These are phyloP conservation scores for Orbilia blumenaviensis DNA, from an alignment of 2,329 filamentous ascomycete genomes.

Conservation along the genomic window DNA sequence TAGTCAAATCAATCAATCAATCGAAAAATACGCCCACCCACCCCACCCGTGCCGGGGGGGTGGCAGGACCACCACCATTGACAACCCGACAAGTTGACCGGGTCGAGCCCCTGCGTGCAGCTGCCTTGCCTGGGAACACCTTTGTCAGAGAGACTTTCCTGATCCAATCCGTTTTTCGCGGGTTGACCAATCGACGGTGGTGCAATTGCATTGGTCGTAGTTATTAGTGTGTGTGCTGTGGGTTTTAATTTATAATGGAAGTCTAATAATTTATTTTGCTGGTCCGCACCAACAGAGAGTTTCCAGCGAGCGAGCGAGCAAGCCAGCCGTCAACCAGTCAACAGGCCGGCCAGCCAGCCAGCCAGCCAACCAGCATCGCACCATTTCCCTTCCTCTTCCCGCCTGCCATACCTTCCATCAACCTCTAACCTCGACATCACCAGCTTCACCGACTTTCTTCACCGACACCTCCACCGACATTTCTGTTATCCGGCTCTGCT, in stretches of 20 bases:
- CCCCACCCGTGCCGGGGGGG: conserved; percentile 1
- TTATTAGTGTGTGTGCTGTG: not conserved
- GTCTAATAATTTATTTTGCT: conserved; percentile 22
- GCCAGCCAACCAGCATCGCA: conserved; percentile 34
- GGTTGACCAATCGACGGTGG: conserved; percentile 18
- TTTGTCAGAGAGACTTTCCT: conserved; percentile 9
- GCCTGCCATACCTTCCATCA: not conserved
- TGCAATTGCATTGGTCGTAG: not conserved
- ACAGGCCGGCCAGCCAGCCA: not conserved
- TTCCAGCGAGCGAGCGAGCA: not conserved
- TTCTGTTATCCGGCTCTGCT: not conserved
- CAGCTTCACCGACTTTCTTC: conserved; percentile 21
- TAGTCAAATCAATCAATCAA: too few species aligned
- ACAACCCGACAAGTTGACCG: conserved; percentile 1
- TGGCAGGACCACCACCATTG: not conserved
- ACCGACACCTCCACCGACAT: not conserved
- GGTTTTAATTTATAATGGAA: conserved; percentile 15
- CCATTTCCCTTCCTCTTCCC: conserved; percentile 24
- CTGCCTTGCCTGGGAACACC: conserved; percentile 6
- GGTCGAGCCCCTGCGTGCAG: conserved; percentile 28
- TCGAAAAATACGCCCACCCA: too few species aligned
- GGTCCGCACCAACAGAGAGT: conserved; percentile 4
- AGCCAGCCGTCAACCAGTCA: not conserved
- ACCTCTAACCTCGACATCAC: conserved; percentile 5
- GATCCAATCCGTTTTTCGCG: conserved; percentile 22